Evolutionary conservation across 108 stramenopile species (phyloP).

Genomic region (Seminavis robusta): DNA sequence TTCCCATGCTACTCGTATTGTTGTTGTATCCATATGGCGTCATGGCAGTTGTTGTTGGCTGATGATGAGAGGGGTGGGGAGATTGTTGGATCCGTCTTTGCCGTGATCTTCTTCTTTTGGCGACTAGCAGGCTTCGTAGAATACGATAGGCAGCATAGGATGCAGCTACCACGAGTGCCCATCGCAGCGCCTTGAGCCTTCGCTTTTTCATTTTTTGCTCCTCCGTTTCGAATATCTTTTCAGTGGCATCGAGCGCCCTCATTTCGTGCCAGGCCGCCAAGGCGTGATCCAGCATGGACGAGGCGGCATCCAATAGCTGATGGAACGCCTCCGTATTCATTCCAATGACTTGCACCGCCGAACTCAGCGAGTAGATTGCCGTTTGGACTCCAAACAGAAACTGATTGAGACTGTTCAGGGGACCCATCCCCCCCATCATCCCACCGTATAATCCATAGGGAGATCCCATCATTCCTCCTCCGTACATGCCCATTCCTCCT

Average conservation of each 20-base stretch:
- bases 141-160: slow-evolving; percentile 56
- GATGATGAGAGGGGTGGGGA: no score
- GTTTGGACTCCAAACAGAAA: slow-evolving; percentile 73
- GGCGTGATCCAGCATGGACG: slow-evolving; percentile 72
- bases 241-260: slow-evolving; percentile 35
- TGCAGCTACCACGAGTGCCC: slow-evolving; percentile 50
- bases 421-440: slow-evolving; percentile 30
- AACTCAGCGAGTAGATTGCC: slow-evolving; percentile 73
- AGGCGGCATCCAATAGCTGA: slow-evolving; percentile 59
- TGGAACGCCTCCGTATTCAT: slow-evolving; percentile 81
- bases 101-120: neutral
- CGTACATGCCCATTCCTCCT: slow-evolving; percentile 19
- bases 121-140: slow-evolving; percentile 31
- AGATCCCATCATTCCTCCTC: slow-evolving; percentile 40
- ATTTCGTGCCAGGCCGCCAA: slow-evolving; percentile 56
- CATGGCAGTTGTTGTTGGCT: no score
- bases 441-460: slow-evolving; percentile 30
- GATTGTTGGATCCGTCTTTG: no score
- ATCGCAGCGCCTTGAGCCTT: slow-evolving; percentile 68
- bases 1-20: no score
- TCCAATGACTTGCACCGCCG: slow-evolving; percentile 79
- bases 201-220: slow-evolving; percentile 37
- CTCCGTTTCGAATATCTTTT: slow-evolving; percentile 25
- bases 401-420: slow-evolving; percentile 60
- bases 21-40: no score